Evolutionary conservation across 768 basidiomycete genomes (phyloP).

Genomic region (Naematelia aurantialba): DNA sequence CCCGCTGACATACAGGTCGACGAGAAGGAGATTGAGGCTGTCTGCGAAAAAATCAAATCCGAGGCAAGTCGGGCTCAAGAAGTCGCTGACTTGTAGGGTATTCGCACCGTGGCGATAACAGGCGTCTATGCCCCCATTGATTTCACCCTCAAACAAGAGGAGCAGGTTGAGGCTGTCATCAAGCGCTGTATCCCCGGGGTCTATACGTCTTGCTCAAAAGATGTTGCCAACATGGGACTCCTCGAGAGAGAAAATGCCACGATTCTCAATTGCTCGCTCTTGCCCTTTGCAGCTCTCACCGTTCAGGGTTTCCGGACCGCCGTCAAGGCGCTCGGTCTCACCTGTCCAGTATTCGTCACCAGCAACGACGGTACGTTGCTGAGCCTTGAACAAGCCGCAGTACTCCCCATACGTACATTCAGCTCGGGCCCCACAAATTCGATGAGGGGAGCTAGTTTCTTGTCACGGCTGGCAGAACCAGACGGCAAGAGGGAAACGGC

Average conservation of each 20-base stretch:
- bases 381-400: constrained; percentile 53
- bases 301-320: constrained; percentile 59
- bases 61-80: constrained; percentile 13
- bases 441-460: constrained; percentile 64
- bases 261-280: constrained; percentile 64
- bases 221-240: constrained; percentile 36
- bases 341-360: constrained; percentile 52
- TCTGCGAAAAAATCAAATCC: constrained; percentile 53
- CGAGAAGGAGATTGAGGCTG: constrained; percentile 53
- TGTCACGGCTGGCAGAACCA: constrained; percentile 53
- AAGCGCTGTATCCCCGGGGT: constrained; percentile 9
- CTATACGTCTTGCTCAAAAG: not conserved
- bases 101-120: constrained; percentile 11
- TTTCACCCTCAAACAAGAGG: constrained; percentile 17
- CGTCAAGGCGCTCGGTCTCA: constrained; percentile 53
- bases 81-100: not conserved
- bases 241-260: constrained; percentile 64
- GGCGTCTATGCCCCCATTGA: constrained; percentile 15
- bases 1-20: constrained; percentile 14
- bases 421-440: constrained; percentile 64
- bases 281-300: constrained; percentile 59
- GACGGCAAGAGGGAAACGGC: constrained; percentile 17
- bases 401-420: constrained; percentile 63
- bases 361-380: constrained; percentile 42
- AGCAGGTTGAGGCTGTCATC: constrained; percentile 7